Evolutionary conservation across 208 protist genomes (phyloP).

Genomic region (Wallacemonas collosoma): DNA sequence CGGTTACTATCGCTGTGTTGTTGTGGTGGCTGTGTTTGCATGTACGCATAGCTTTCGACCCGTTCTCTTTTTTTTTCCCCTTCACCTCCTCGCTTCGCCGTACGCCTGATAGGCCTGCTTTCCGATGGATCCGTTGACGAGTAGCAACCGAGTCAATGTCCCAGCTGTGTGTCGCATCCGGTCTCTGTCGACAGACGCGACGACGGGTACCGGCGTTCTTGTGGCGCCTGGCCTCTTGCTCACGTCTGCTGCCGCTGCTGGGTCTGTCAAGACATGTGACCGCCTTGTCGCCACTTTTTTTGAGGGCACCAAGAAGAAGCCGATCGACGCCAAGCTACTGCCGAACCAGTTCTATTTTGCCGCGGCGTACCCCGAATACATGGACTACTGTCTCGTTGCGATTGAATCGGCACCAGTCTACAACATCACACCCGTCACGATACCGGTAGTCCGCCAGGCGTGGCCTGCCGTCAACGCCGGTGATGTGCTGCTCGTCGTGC

Average conservation of each 20-base stretch:
- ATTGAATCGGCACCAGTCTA: constrained; percentile 70
- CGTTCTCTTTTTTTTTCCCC: too few species aligned
- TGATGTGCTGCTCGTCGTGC: constrained; percentile 83
- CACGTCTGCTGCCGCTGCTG: constrained; percentile 49
- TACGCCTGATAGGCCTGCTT: background rate
- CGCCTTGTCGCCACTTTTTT: constrained; percentile 83
- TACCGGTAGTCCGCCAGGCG: constrained; percentile 72
- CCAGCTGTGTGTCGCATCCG: constrained; percentile 87
- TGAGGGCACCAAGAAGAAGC: constrained; percentile 86
- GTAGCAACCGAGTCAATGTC: constrained; percentile 80
- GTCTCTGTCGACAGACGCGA: constrained; percentile 28
- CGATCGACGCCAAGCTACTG: constrained; percentile 64
- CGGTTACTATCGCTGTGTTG: too few species aligned
- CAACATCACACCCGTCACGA: constrained; percentile 72
- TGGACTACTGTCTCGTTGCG: constrained; percentile 91
- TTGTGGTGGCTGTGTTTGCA: too few species aligned
- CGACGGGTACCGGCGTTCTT: constrained; percentile 22
- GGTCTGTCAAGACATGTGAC: constrained; percentile 17
- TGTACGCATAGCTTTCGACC: too few species aligned
- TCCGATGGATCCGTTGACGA: constrained; percentile 34
- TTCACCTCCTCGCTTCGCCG: too few species aligned
- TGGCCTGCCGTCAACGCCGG: constrained; percentile 81
- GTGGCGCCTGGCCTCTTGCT: constrained; percentile 79
- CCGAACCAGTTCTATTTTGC: constrained; percentile 79
- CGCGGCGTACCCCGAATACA: constrained; percentile 78